A percentile compares a stretch with the other conserved stretches of the same genome.
Conservation (phyloP, 768 basidiomycete genomes). For the Naematelia aurantialba region DNA sequence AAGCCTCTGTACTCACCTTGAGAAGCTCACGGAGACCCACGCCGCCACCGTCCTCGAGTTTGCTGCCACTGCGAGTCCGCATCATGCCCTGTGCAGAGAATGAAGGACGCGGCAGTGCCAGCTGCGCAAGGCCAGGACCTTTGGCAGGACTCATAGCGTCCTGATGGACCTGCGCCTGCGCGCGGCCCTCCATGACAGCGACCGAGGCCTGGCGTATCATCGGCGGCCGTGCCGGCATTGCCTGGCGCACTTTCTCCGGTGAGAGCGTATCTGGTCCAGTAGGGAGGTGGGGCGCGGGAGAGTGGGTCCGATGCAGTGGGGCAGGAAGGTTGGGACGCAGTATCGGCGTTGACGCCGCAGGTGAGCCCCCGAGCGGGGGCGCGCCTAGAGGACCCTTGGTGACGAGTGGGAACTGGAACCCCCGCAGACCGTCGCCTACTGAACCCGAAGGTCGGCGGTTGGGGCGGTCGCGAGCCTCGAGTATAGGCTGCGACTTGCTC, state of each 20-base stretch:
- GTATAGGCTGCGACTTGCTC: conserved; percentile 20
- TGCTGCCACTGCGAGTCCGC: conserved; percentile 38
- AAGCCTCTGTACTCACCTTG: no score
- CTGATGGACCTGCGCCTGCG: conserved; percentile 16
- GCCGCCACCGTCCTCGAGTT: conserved; percentile 20
- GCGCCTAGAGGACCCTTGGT: background rate
- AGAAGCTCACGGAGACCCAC: conserved; percentile 43
- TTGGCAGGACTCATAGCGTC: conserved; percentile 16
- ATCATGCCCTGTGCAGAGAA: conserved; percentile 22
- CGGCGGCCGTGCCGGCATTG: conserved; percentile 26
- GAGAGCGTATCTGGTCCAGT: conserved; percentile 3
- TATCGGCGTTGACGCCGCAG: background rate
- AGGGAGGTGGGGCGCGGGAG: conserved; percentile 29
- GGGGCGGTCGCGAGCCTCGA: conserved; percentile 9
- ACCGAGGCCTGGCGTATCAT: conserved; percentile 61
- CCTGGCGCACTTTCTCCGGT: conserved; percentile 7
- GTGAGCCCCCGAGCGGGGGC: background rate
- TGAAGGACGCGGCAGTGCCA: background rate
- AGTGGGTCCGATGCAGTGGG: conserved; percentile 28
- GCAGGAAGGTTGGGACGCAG: conserved; percentile 3
- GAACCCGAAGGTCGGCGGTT: conserved; percentile 28
- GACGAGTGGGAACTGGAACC: conserved; percentile 44
- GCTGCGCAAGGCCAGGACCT: conserved; percentile 9
- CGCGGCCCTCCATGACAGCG: conserved; percentile 56
- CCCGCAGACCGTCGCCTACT: conserved; percentile 35